Evolutionary conservation across 768 basidiomycete genomes (phyloP).

Genomic region (Boletus pseudopeckii): DNA sequence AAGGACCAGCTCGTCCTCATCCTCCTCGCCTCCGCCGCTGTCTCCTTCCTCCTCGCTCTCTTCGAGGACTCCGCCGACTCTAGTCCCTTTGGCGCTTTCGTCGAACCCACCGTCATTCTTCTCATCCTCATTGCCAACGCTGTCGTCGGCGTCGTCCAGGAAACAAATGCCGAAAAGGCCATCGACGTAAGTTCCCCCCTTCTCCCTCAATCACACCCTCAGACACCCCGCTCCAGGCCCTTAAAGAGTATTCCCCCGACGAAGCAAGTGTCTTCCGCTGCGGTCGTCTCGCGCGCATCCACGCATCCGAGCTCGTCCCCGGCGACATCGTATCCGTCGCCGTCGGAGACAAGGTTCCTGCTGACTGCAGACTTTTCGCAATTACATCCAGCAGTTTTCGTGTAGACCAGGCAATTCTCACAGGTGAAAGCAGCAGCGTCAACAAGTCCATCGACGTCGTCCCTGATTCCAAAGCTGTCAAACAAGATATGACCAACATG

Average conservation of each 20-base stretch:
- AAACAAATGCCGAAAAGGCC: slow-evolving; percentile 92
- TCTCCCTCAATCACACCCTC: not conserved
- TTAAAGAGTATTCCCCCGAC: slow-evolving; percentile 96
- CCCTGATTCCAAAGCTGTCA: slow-evolving; percentile 75
- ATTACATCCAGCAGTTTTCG: slow-evolving; percentile 92
- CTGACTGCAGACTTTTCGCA: slow-evolving; percentile 87
- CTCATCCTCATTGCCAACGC: slow-evolving; percentile 96
- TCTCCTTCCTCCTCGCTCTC: slow-evolving; percentile 90
- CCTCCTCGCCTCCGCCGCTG: slow-evolving; percentile 86
- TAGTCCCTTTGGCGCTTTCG: slow-evolving; percentile 78
- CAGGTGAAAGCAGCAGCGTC: slow-evolving; percentile 89
- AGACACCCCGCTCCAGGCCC: slow-evolving; percentile 52
- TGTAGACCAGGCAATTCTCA: slow-evolving; percentile 94
- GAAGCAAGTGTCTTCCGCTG: slow-evolving; percentile 87
- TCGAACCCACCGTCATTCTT: slow-evolving; percentile 92
- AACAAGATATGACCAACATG: slow-evolving; percentile 98
- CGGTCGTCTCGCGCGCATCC: slow-evolving; percentile 66
- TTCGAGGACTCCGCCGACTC: slow-evolving; percentile 74
- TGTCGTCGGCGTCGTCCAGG: slow-evolving; percentile 96
- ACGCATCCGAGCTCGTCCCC: slow-evolving; percentile 87
- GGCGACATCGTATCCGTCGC: slow-evolving; percentile 90
- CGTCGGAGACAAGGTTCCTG: slow-evolving; percentile 94
- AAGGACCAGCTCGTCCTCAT: slow-evolving; percentile 98
- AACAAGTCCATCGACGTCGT: slow-evolving; percentile 73
- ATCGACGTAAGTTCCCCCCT: slow-evolving; percentile 79